Evolutionary conservation across 306 rosid species (phyloP).

Genomic region (Quercus glauca): DNA sequence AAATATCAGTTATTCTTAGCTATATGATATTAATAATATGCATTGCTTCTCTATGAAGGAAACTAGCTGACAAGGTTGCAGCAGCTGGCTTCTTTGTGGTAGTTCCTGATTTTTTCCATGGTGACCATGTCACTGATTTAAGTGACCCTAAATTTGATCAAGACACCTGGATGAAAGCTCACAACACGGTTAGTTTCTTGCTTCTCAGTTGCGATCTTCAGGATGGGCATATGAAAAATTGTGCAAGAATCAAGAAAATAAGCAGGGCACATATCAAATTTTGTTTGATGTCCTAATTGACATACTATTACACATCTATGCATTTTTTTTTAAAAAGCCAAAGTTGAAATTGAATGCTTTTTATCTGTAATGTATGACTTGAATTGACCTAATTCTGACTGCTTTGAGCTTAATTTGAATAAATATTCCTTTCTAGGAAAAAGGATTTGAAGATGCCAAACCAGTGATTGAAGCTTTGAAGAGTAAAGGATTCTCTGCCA

Average conservation of each 20-base stretch:
- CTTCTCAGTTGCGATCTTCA: neutral
- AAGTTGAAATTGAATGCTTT: neutral
- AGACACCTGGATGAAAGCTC: slow-evolving; percentile 33
- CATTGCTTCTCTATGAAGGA: slow-evolving; percentile 36
- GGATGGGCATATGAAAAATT: neutral
- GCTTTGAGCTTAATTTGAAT: neutral
- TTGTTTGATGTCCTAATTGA: neutral
- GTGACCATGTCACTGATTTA: slow-evolving; percentile 43
- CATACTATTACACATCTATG: neutral
- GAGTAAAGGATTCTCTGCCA: slow-evolving; percentile 47
- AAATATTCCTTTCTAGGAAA: slow-evolving; percentile 31
- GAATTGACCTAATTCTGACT: neutral
- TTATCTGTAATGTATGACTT: neutral
- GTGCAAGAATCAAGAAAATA: neutral
- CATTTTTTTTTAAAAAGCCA: neutral
- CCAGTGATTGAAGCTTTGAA: slow-evolving; percentile 47
- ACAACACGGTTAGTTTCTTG: slow-evolving; percentile 35
- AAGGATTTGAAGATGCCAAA: slow-evolving; percentile 47
- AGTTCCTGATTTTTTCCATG: slow-evolving; percentile 67
- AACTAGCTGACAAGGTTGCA: slow-evolving; percentile 69
- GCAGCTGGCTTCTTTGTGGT: slow-evolving; percentile 71
- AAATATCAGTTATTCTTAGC: neutral
- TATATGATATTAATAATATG: neutral
- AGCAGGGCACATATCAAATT: neutral
- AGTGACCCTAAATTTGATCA: slow-evolving; percentile 27